Conservation (phyloP, 2,329 filamentous ascomycete genomes). For the Alternaria ventricosa region DNA sequence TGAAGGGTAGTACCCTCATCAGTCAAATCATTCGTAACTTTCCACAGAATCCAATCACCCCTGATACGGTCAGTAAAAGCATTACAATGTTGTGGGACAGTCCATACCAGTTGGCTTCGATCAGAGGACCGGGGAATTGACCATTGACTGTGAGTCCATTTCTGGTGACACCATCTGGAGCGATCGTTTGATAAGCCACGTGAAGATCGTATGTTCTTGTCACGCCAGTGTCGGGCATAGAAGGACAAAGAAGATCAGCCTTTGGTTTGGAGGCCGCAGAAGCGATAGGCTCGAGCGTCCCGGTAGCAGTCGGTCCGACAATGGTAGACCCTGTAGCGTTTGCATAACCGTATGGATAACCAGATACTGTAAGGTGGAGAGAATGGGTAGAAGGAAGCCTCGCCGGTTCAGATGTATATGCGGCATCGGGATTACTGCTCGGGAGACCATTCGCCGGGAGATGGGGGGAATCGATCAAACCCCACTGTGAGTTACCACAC, state of each 20-base stretch:
- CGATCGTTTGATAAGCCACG: constrained; percentile 36
- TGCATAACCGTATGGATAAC: constrained; percentile 2
- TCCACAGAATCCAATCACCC: constrained; percentile 39
- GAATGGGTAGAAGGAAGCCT: not conserved
- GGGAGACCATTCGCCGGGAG: constrained; percentile 30
- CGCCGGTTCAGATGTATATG: not conserved
- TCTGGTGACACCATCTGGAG: constrained; percentile 38
- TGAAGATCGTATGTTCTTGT: constrained; percentile 39
- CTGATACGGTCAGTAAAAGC: constrained; percentile 16
- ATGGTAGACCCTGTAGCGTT: constrained; percentile 13
- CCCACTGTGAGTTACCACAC: constrained; percentile 41
- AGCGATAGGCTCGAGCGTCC: not conserved
- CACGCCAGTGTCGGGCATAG: constrained; percentile 43
- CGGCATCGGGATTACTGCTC: constrained; percentile 7
- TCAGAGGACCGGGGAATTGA: constrained; percentile 40
- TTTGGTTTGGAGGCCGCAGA: constrained; percentile 11
- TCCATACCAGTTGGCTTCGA: constrained; percentile 39
- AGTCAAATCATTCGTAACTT: constrained; percentile 38
- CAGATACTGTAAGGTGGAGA: constrained; percentile 17
- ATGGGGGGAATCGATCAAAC: constrained; percentile 33
- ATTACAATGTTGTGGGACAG: not conserved
- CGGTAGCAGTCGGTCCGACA: not conserved
- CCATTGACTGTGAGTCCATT: constrained; percentile 40
- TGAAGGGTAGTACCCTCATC: constrained; percentile 46
- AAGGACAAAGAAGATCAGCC: constrained; percentile 22